Conservation (phyloP, 2,329 filamentous ascomycete species). For the Ascochyta rabiei region DNA sequence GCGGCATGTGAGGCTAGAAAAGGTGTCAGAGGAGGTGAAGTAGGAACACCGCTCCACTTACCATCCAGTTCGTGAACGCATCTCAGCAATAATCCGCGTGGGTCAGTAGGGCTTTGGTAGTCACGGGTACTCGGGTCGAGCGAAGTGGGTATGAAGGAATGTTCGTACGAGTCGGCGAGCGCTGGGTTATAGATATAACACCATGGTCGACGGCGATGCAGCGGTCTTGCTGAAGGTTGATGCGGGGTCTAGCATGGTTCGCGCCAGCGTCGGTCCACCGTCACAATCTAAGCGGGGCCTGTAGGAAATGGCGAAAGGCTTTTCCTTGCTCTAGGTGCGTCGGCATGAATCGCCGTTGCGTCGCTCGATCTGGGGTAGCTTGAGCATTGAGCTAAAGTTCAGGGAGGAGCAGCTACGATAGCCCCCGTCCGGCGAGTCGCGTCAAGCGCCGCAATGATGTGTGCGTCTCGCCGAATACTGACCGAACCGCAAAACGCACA, state of each 20-base stretch:
- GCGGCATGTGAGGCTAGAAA: slow-evolving; percentile 58
- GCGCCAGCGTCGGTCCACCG: slow-evolving; percentile 40
- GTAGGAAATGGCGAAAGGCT: slow-evolving; percentile 29
- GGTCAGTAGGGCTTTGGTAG: slow-evolving; percentile 19
- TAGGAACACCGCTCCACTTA: slow-evolving; percentile 25
- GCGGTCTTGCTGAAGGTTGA: slow-evolving; percentile 30
- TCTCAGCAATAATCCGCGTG: slow-evolving; percentile 26
- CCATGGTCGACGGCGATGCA: slow-evolving; percentile 29
- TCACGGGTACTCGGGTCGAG: slow-evolving; percentile 27
- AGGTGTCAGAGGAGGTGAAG: slow-evolving; percentile 6
- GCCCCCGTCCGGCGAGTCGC: slow-evolving; percentile 24
- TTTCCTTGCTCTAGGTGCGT: slow-evolving; percentile 36
- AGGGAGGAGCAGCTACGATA: slow-evolving; percentile 22
- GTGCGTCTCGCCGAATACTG: slow-evolving; percentile 34
- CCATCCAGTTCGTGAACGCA: slow-evolving; percentile 51
- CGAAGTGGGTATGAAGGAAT: slow-evolving; percentile 30
- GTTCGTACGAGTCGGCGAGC: slow-evolving; percentile 32
- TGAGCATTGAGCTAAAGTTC: slow-evolving; percentile 22
- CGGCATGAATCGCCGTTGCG: slow-evolving; percentile 37
- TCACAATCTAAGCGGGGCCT: slow-evolving; percentile 33
- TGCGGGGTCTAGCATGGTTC: slow-evolving; percentile 47
- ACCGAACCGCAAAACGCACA: slow-evolving; percentile 34
- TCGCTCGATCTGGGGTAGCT: slow-evolving; percentile 37
- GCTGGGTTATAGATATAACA: slow-evolving; percentile 40
- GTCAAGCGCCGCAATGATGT: slow-evolving; percentile 31